These are phyloP conservation scores for Salmacisia buchloeana DNA, from an alignment of 1,284 basidiomycete species.

Conservation along the genomic window DNA sequence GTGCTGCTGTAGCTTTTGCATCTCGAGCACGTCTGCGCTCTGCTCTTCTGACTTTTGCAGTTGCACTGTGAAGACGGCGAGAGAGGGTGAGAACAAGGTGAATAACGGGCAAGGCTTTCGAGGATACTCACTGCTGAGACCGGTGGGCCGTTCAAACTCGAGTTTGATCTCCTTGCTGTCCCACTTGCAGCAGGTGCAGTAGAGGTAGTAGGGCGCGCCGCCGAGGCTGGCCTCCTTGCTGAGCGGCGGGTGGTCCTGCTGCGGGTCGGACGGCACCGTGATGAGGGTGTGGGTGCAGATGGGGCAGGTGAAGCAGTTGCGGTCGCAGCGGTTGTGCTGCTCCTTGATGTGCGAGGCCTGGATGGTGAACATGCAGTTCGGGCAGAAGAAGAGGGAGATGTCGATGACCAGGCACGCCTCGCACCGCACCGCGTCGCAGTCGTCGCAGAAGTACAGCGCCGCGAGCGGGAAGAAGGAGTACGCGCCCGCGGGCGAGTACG, in stretches of 20 bases:
- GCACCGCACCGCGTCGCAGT: conserved; percentile 91
- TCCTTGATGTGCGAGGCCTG: conserved; percentile 90
- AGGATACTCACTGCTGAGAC: conserved; percentile 59
- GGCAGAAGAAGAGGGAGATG: conserved; percentile 94
- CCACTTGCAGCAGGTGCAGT: conserved; percentile 90
- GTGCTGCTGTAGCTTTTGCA: conserved; percentile 8
- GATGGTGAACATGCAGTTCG: conserved; percentile 97
- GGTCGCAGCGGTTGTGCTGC: conserved; percentile 94
- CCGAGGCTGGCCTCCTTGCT: conserved; percentile 56
- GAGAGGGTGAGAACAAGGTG: neutral
- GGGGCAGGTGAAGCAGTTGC: conserved; percentile 95
- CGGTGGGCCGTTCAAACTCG: conserved; percentile 91
- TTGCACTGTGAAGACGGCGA: conserved; percentile 1
- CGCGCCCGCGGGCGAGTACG: neutral
- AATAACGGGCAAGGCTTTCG: neutral
- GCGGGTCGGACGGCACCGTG: conserved; percentile 78
- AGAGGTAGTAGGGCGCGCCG: conserved; percentile 80
- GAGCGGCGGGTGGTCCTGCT: conserved; percentile 25
- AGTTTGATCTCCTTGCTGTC: conserved; percentile 83
- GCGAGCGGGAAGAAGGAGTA: conserved; percentile 63
- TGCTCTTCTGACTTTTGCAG: conserved; percentile 25
- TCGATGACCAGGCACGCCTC: conserved; percentile 85
- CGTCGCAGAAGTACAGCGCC: conserved; percentile 91
- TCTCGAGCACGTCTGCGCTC: conserved; percentile 21
- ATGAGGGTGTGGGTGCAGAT: conserved; percentile 80